Base-by-base conservation (phyloP, 176 grass and related monocot species). In the Musa acuminata region DNA sequence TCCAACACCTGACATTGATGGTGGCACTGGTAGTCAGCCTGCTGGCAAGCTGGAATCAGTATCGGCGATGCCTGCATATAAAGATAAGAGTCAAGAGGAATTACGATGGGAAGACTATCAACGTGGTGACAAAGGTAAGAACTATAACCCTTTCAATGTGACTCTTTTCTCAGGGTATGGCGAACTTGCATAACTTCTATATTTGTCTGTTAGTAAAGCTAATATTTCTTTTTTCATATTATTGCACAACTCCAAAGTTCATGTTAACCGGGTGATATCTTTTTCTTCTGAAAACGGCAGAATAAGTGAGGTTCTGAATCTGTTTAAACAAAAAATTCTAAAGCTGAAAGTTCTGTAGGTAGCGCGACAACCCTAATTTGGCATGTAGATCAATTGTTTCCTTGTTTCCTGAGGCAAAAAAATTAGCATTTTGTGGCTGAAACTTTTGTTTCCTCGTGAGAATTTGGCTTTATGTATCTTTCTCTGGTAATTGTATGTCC, bases 1-100 rank as follows among this genome's bases (percentile, higher is more conserved):
- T 29, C 23, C 72, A 57, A 74, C 72, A 55, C 52, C 72, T 17
- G 94, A 97, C 73, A 48, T 43, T 67, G 94, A 97, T 78, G 76
- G 86, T 75, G 80, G 82, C 76, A 90, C 86, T 83, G 83, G 90
- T 74, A 80, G 82, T 54, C 89, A 87, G 75, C 77, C 87, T 70
- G 71, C 84, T 77, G 85, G 80, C 51, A 97, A 93, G 78, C 67
- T 97, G 81, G 90, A 97, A 75, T 97, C 94, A 1, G 93, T 97
- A 85, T 89, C 87, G 49, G 94, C 94, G 13, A 97, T 97, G 90
- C 82, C 88, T 80, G 86, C 77, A 80, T 91, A 97, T 82, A 97
- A 97, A 83, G 82, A 85, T 52, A 97, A 97, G 87, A 89, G 94
- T 80, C 94, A 97, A 78, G 94, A 97, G 83, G 94, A 97, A 77